A percentile compares a stretch with the other conserved stretches of the same genome.
phyloP scores from a whole-genome alignment of 352 stramenopile species.

The Phytophthora hybrid region DNA sequence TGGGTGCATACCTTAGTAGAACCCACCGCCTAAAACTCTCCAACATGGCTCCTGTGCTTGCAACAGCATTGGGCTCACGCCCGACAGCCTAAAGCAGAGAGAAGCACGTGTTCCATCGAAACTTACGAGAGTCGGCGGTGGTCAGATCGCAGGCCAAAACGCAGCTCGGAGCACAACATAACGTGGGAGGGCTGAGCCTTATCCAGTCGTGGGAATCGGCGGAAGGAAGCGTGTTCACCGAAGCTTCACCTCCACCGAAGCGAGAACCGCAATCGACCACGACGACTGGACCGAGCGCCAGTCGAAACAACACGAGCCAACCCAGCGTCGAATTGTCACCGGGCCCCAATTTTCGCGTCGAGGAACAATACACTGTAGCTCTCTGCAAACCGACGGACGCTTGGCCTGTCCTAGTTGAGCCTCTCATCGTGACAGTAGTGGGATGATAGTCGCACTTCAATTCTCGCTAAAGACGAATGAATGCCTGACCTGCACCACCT shows the following conservation, averaged over 20 bases:
- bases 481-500: neutral
- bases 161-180: neutral
- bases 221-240: constrained; percentile 34
- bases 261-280: neutral
- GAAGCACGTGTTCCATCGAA: constrained; percentile 27
- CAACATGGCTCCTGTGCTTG: neutral
- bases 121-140: constrained; percentile 28
- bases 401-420: neutral
- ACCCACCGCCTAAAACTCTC: neutral
- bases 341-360: constrained; percentile 2
- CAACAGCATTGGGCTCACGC: constrained; percentile 7
- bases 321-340: neutral
- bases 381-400: neutral
- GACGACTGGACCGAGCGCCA: constrained; percentile 10
- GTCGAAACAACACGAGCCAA: neutral
- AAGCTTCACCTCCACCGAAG: constrained; percentile 29
- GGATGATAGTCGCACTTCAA: constrained; percentile 10
- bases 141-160: constrained; percentile 27
- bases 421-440: constrained; percentile 11
- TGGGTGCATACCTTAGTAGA: neutral
- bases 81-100: constrained; percentile 7
- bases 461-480: neutral
- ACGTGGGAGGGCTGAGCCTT: constrained; percentile 11
- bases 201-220: constrained; percentile 22
- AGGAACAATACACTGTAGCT: constrained; percentile 23